Base-by-base conservation (phyloP, 2,329 filamentous ascomycete species). In the Chrysosporium keratinophilum region DNA sequence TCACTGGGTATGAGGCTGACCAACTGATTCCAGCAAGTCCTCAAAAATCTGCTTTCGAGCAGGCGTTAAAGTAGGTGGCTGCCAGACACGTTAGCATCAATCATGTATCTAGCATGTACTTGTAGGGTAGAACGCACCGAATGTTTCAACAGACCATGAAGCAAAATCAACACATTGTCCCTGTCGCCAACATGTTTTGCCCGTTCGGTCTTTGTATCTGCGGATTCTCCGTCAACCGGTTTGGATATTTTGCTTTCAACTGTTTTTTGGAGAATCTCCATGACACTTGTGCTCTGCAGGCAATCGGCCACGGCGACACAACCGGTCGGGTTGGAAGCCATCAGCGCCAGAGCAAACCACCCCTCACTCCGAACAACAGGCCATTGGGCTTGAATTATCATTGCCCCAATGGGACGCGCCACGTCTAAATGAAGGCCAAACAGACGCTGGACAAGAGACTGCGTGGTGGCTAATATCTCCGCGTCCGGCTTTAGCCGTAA, bases 291-390 rank as follows among this genome's bases (percentile, higher is more conserved):
- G 12, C 66, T 65, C 34, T 67, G 61, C 23, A 74, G 52, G 43
- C 66, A 69, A 37, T 69, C 60, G 11, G 63, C 61, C 20, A 69
- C 69, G 1, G 67, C 65, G 10, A 54, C 44, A 54, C 64, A 62
- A 1, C 72, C 70, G 0, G 60, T 56, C 15, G 60, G 58, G 47
- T 56, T 65, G 5, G 67, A 69, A 9, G 71, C 70, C 67, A 76
- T 74, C 43, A 77, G 56, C 3, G 73, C 73, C 28, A 77, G 60
- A 12, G 72, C 71, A 61, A 76, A 76, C 68, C 73, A 74, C 1
- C 73, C 74, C 60, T 77, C 74, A 47, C 71, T 73, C 19, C 71
- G 66, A 44, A 76, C 68, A 34, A 76, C 69, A 17, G 73, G 71
- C 70, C 74, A 76, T 54, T 74, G 69, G 4, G 69, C 67, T 54